A percentile compares a stretch with the other conserved stretches of the same genome.
phyloP scores from a whole-genome alignment of 2,329 filamentous ascomycete species.

The Claviceps lovelessii region DNA sequence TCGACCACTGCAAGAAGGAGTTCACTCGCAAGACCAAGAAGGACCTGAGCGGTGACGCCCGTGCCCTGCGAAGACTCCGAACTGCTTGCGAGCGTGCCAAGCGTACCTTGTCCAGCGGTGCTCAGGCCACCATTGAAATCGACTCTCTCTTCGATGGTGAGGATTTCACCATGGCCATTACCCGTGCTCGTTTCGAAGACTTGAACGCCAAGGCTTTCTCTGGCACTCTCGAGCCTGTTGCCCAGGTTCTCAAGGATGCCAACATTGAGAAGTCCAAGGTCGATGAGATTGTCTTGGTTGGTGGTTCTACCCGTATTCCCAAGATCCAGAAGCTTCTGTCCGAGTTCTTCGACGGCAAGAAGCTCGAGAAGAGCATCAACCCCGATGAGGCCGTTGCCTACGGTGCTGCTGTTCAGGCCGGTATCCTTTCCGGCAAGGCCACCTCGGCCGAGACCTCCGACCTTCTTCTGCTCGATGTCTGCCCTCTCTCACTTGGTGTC shows the following conservation, averaged over 20 bases:
- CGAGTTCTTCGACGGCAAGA: slow-evolving; percentile 99
- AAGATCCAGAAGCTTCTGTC: slow-evolving; percentile 97
- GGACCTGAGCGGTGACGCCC: slow-evolving; percentile 67
- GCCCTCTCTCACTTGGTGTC: slow-evolving; percentile 92
- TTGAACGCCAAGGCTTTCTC: slow-evolving; percentile 91
- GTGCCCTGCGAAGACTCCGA: slow-evolving; percentile 87
- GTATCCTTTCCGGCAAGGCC: slow-evolving; percentile 96
- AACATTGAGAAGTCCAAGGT: slow-evolving; percentile 76
- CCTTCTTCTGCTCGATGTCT: slow-evolving; percentile 89
- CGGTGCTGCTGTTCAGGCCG: slow-evolving; percentile 95
- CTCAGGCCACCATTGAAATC: slow-evolving; percentile 95
- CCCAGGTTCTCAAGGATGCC: slow-evolving; percentile 92
- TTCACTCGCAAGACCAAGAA: slow-evolving; percentile 66
- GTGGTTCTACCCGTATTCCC: slow-evolving; percentile 97
- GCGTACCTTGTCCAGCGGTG: slow-evolving; percentile 93
- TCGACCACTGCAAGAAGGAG: slow-evolving; percentile 95
- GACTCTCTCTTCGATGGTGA: slow-evolving; percentile 97
- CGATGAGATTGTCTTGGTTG: slow-evolving; percentile 97
- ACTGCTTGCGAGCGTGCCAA: slow-evolving; percentile 99
- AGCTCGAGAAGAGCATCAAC: slow-evolving; percentile 99
- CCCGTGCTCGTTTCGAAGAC: slow-evolving; percentile 97
- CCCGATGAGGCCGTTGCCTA: slow-evolving; percentile 98
- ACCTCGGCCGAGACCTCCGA: slow-evolving; percentile 88
- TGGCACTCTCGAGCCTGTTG: slow-evolving; percentile 87
- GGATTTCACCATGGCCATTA: slow-evolving; percentile 94